A percentile compares a stretch with the other conserved stretches of the same genome.
phyloP scores from a whole-genome alignment of 768 basidiomycete genomes.

The Cubamyces sp. region DNA sequence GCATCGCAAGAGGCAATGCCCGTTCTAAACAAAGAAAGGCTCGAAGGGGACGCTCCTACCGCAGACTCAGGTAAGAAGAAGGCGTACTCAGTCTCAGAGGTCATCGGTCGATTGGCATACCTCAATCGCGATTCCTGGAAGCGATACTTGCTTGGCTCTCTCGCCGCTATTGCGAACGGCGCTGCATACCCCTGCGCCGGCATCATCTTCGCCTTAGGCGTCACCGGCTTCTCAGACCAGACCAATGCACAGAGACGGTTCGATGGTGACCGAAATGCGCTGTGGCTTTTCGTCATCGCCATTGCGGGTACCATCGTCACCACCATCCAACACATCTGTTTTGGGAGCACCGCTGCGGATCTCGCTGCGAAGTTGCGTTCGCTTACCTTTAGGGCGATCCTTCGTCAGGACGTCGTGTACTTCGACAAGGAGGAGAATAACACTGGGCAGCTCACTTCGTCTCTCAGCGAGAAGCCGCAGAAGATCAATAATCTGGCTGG shows the following conservation, averaged over 20 bases:
- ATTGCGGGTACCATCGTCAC: slow-evolving; percentile 66
- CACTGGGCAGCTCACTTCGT: slow-evolving; percentile 80
- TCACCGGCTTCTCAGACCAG: slow-evolving; percentile 56
- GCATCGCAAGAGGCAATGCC: slow-evolving; percentile 54
- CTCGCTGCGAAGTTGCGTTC: slow-evolving; percentile 74
- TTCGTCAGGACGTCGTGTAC: slow-evolving; percentile 89
- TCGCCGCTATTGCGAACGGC: slow-evolving; percentile 60
- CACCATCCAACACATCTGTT: slow-evolving; percentile 71
- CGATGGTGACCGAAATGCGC: slow-evolving; percentile 70
- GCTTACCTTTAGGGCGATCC: slow-evolving; percentile 74
- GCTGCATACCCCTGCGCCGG: slow-evolving; percentile 75
- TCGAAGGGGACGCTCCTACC: slow-evolving; percentile 49
- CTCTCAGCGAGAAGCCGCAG: slow-evolving; percentile 84
- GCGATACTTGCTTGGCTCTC: slow-evolving; percentile 59
- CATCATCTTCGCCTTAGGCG: slow-evolving; percentile 67
- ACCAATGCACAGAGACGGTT: slow-evolving; percentile 47
- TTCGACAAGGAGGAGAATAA: slow-evolving; percentile 88
- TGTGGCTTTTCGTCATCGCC: slow-evolving; percentile 83
- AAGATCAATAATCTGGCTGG: slow-evolving; percentile 89
- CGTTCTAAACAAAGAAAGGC: slow-evolving; percentile 72
- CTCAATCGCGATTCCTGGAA: slow-evolving; percentile 64
- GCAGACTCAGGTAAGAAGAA: slow-evolving; percentile 36
- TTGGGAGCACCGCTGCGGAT: slow-evolving; percentile 66
- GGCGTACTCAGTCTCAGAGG: slow-evolving; percentile 51
- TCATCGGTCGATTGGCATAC: slow-evolving; percentile 71